Evolutionary conservation across 2,329 filamentous ascomycete species (phyloP).

Genomic region (Pseudocercospora pini-densiflorae): DNA sequence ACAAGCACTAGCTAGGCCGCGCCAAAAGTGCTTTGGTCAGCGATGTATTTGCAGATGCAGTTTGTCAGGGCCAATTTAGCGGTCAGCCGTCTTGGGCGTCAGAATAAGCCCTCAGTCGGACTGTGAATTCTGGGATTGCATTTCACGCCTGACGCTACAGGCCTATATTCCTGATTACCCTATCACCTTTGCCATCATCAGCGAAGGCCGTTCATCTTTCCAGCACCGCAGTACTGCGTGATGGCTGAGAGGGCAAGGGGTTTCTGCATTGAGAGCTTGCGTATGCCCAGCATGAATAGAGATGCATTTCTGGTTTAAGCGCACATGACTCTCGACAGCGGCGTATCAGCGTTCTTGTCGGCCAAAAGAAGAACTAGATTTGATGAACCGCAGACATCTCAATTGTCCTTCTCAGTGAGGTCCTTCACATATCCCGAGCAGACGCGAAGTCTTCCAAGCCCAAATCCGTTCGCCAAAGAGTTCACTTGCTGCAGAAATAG

Average conservation of each 20-base stretch:
- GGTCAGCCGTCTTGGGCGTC: background rate
- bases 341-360: too few species aligned
- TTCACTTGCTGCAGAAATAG: background rate
- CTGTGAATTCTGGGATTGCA: background rate
- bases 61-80: background rate
- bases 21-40: background rate
- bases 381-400: too few species aligned
- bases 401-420: too few species aligned
- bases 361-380: too few species aligned
- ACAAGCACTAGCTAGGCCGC: background rate
- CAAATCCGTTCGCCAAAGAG: background rate
- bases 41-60: slow-evolving; percentile 2
- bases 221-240: background rate
- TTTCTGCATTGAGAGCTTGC: background rate
- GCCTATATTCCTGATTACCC: background rate
- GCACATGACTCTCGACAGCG: background rate
- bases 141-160: background rate
- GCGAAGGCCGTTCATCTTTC: background rate
- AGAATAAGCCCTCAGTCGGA: background rate
- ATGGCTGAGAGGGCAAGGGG: background rate
- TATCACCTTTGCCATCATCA: background rate
- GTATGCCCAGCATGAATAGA: background rate
- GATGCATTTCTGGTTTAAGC: background rate
- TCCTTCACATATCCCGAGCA: background rate
- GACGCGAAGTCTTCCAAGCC: background rate